Conservation (phyloP, 352 stramenopile species). For the Pelagophyceae sp. region DNA sequence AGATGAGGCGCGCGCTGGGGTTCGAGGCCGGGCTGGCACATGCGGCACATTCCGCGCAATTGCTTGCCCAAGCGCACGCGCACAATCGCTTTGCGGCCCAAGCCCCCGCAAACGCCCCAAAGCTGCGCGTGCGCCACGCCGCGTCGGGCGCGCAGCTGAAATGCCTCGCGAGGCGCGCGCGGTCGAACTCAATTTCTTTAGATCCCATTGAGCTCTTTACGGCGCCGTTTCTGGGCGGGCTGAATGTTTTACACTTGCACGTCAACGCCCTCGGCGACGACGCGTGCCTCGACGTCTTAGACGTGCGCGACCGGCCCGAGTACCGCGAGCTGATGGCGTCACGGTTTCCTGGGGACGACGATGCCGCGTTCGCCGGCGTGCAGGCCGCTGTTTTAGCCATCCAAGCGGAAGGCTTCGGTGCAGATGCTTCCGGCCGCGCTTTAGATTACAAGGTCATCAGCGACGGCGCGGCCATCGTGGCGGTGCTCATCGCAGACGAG, state of each 20-base stretch:
- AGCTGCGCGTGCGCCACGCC: slow-evolving; percentile 1
- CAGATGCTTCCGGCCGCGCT: background rate
- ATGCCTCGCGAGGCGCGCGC: background rate
- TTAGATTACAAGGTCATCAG: slow-evolving; percentile 5
- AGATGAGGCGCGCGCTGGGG: background rate
- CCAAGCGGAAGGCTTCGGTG: background rate
- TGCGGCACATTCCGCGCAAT: background rate
- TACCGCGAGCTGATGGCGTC: background rate
- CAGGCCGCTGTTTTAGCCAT: background rate
- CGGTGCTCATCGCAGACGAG: background rate
- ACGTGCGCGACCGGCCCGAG: background rate
- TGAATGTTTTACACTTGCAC: slow-evolving; percentile 11
- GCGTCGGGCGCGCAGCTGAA: background rate
- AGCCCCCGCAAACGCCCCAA: background rate
- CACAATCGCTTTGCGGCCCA: background rate
- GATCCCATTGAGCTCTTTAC: slow-evolving; percentile 3
- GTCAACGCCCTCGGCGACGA: slow-evolving; percentile 7
- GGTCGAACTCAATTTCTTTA: background rate
- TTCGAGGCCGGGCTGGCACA: background rate
- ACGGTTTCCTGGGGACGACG: background rate
- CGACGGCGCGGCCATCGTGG: background rate
- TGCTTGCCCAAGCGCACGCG: too few relatives aligned
- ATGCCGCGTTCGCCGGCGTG: background rate
- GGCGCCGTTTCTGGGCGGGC: background rate
- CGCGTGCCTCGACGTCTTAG: background rate